Evolutionary conservation across 805 yeast genomes (phyloP), one percentile per base, ranked within the genome.

Genomic region (Suhomyces prunicola): DNA sequence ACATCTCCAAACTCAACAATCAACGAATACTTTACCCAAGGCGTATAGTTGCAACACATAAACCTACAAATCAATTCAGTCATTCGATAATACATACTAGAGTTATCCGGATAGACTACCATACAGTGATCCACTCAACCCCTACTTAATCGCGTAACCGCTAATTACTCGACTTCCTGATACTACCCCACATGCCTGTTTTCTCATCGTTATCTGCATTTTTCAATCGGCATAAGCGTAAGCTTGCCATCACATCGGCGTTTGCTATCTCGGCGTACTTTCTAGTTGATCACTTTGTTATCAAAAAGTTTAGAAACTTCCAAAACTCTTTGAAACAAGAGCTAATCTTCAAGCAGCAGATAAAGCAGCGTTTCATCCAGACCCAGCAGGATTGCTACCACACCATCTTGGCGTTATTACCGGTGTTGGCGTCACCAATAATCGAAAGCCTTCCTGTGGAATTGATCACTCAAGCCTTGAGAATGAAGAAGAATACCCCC

Each of bases 341-440:
- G 53, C 64, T 73, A 49, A 67, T 70, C 48, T 72, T 74, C 51
- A 73, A 74, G 60, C 76, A 74, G 55, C 80, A 76, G 54, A 87
- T 92, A 54, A 86, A 86, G 60, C 79, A 94, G 60, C 74, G 97
- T 53, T 93, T 91, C 62, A 84, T 87, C 48, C 97, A 91, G 73
- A 93, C 97, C 9, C 97, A 92, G 64, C 85, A 86, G 60, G 98
- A 93, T 69, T 89, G 97, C 46, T 78, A 87, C 50, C 84, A 84
- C 72, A 93, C 97, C 0, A 83, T 92, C 50, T 76, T 88, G 65
- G 92, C 96, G 4, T 77, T 93, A 56, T 74, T 89, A 47, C 96
- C 97, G 1, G 89, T 90, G 4, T 73, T 92, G 44, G 78, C 85
- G 5, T 79, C 79, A 29, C 90, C 88, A 13, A 79, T 90, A 6